phyloP scores from a whole-genome alignment of 495 filamentous ascomycete species.

The Letharia columbiana region DNA sequence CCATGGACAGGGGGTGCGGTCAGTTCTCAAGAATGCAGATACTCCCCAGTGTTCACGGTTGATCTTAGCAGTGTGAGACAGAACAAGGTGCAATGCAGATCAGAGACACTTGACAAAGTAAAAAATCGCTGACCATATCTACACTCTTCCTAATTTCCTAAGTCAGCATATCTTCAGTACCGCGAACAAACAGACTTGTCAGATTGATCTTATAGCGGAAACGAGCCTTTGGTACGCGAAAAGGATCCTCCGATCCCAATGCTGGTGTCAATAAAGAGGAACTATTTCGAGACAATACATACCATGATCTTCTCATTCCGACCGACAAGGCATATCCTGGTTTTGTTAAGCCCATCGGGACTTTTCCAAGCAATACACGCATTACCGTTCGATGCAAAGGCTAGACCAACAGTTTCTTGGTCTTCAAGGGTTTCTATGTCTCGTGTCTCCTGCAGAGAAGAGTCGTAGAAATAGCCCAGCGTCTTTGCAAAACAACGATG shows the following conservation, averaged over 20 bases:
- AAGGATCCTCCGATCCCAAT: background rate
- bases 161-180: background rate
- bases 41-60: background rate
- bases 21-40: background rate
- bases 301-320: slow-evolving; percentile 21
- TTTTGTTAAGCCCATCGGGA: background rate
- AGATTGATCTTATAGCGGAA: background rate
- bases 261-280: background rate
- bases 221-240: background rate
- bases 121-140: background rate
- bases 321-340: slow-evolving; percentile 14
- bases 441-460: slow-evolving; percentile 22
- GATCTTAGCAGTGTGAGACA: background rate
- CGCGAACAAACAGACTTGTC: background rate
- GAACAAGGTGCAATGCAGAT: background rate
- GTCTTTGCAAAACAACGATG: slow-evolving; percentile 19
- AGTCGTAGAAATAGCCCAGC: slow-evolving; percentile 21
- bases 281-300: background rate
- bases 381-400: slow-evolving; percentile 21
- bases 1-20: background rate
- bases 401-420: slow-evolving; percentile 19
- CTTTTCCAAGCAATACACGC: slow-evolving; percentile 24
- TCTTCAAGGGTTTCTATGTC: slow-evolving; percentile 1
- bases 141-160: background rate
- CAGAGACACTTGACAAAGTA: background rate